These are phyloP conservation scores for Candida sithepensis DNA, from an alignment of 805 yeast genomes.

Conservation along the genomic window DNA sequence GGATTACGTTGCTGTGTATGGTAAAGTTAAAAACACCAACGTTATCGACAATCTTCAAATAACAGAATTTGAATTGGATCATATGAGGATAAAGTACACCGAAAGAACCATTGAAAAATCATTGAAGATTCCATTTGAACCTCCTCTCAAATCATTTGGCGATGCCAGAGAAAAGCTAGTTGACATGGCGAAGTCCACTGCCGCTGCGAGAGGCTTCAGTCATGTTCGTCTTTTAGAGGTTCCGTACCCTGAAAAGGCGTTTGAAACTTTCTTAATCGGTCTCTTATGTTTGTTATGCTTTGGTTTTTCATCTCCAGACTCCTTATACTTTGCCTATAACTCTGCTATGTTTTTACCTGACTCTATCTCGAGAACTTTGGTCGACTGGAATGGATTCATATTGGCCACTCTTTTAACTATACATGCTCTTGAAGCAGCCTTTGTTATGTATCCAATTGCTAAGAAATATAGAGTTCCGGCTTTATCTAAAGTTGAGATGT, in stretches of 20 bases:
- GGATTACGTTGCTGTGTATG: slow-evolving; percentile 71
- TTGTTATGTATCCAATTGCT: slow-evolving; percentile 47
- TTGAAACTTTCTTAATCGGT: slow-evolving; percentile 22
- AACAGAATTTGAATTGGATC: slow-evolving; percentile 41
- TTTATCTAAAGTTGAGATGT: slow-evolving; percentile 48
- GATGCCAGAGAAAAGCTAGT: slow-evolving; percentile 57
- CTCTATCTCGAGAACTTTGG: slow-evolving; percentile 4
- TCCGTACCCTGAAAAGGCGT: slow-evolving; percentile 33
- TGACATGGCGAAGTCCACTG: slow-evolving; percentile 73
- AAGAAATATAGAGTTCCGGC: slow-evolving; percentile 59
- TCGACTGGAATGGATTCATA: slow-evolving; percentile 19
- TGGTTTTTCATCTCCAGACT: slow-evolving; percentile 10
- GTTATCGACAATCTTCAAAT: slow-evolving; percentile 38
- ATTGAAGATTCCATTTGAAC: slow-evolving; percentile 43
- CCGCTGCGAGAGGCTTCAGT: slow-evolving; percentile 56
- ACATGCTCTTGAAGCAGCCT: slow-evolving; percentile 52
- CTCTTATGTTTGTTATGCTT: slow-evolving; percentile 4
- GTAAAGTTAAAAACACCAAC: slow-evolving; percentile 41
- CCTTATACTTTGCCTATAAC: slow-evolving; percentile 2
- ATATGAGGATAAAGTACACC: slow-evolving; percentile 39
- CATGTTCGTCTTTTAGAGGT: slow-evolving; percentile 49
- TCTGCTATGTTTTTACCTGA: slow-evolving; percentile 6
- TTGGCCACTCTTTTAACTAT: slow-evolving; percentile 22
- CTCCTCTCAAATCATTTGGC: slow-evolving; percentile 39
- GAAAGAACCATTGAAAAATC: slow-evolving; percentile 35